Evolutionary conservation across 495 filamentous ascomycete genomes (phyloP), one percentile per base, ranked within the genome.

Genomic region (Immersiella caudata): DNA sequence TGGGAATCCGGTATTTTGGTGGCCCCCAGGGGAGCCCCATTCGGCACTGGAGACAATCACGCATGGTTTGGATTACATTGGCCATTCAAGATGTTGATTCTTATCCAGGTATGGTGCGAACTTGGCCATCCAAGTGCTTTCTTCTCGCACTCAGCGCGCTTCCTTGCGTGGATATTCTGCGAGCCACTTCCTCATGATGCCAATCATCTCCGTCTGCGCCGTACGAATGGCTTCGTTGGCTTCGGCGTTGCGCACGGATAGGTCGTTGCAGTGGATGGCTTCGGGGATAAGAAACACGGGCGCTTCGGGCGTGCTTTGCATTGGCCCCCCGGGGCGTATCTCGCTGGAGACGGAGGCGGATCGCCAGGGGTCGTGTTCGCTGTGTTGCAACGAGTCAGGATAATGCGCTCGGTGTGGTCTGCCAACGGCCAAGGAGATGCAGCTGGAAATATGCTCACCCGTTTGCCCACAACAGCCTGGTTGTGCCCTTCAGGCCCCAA

Each of bases 301-400:
- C 6, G 76, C 80, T 8, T 78, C 33, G 6, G 72, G 14, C 1
- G 79, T 79, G 25, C 79, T 82, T 52, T 68, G 21, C 6, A 87
- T 71, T n/a, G 85, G 85, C 0, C 87, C 87, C 8, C 82, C 83
- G 0, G 85, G 84, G 3, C 86, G 79, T 68, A 82, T 80, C 24
- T 78, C 76, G 3, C 85, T 85, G 0, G 81, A 84, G 0, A 89
- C 79, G 11, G 79, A 80, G 1, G 83, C 79, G 2, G 83, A 79
- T 35, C 81, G 77, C 87, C 86, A 90, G 20, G 87, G 87, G 68
- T 89, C 87, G 58, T 77, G 87, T 75, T 88, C 79, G 9, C 80
- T 82, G 35, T 20, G 33, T 18, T 22, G 8, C 24, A 21, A 40
- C 11, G 26, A 35, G 33, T 52, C 16, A 66, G 22, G 9, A 21